phyloP scores from a whole-genome alignment of 306 rosid genomes.

The Pyrus communis region DNA sequence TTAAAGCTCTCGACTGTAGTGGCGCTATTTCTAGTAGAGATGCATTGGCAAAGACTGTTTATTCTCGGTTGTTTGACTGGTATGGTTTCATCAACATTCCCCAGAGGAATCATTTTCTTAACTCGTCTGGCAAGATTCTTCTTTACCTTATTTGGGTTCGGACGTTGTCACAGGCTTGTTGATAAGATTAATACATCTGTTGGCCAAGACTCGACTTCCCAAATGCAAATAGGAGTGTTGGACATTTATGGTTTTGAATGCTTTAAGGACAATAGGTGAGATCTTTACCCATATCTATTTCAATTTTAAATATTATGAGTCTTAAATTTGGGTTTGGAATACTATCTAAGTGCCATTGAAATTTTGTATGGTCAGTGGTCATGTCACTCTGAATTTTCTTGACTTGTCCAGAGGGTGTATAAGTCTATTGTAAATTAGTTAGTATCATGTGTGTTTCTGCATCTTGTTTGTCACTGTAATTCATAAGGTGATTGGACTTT shows the following conservation, averaged over 20 bases:
- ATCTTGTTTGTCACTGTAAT: not conserved
- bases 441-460: not conserved
- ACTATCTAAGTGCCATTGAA: not conserved
- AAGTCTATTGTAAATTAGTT: not conserved
- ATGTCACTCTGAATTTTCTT: not conserved
- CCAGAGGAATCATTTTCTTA: not conserved
- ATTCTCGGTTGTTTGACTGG: conserved; percentile 90
- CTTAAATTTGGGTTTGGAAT: not conserved
- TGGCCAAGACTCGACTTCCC: conserved; percentile 83
- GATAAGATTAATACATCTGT: conserved; percentile 85
- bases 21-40: conserved; percentile 90
- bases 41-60: conserved; percentile 89
- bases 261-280: conserved; percentile 89
- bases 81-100: conserved; percentile 28
- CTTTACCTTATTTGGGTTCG: not conserved
- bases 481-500: not conserved
- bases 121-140: conserved; percentile 3
- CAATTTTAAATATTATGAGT: not conserved
- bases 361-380: not conserved
- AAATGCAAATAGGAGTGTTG: conserved; percentile 76
- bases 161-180: conserved; percentile 73
- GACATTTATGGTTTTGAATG: conserved; percentile 99
- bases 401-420: not conserved
- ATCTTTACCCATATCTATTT: not conserved
- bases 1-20: conserved; percentile 86